Evolutionary conservation across 176 grass and related monocot species (phyloP), one percentile per base, ranked within the genome.

Genomic region (Tillandsia fasciculata): DNA sequence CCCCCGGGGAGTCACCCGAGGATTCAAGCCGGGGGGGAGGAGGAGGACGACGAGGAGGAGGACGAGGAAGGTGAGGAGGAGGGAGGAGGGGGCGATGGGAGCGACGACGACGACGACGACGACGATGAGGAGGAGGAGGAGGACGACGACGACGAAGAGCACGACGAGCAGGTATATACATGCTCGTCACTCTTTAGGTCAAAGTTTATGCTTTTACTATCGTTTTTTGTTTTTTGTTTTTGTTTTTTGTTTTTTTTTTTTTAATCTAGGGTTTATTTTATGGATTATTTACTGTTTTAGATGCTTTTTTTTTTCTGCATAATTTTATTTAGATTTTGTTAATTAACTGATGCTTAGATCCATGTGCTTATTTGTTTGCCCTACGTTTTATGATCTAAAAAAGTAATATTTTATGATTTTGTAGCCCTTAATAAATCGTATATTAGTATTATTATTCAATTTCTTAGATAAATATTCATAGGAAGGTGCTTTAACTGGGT

Each of bases 141-240:
- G 2, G 72, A 66, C 2, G 73, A 65, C 3, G 73, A 75, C 5
- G 63, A 47, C 9, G 73, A 70, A 13, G 53, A 15, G 2, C 63
- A 75, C 12, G 72, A 64, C 20, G 72, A 65, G 11, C 12, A 75
- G 63, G 73, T 75, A 66, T 17, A 22, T 65, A 11, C 27, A 22
- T 65, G 7, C 33, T 42, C 33, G 4, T 6, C 33, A 42, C 33
- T 42, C 5, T 42, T 42, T 42, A 42, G 33, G 33, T 4, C 33
- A 42, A 42, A 42, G 33, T 42, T 42, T 7, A 6, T 63, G n/a
- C 13, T 12, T 13, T 8, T 57, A 33, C 22, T 6, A 13, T 63
- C 7, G 42, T 73, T 12, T 15, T 14, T 26, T n/a, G 11, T 14
- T 15, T n/a, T 26, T n/a, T 20, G 14, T n/a, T 11, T 14, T 15